Conservation (phyloP, 169 alveolate genomes). For the Ichthyophthirius multifiliis region DNA sequence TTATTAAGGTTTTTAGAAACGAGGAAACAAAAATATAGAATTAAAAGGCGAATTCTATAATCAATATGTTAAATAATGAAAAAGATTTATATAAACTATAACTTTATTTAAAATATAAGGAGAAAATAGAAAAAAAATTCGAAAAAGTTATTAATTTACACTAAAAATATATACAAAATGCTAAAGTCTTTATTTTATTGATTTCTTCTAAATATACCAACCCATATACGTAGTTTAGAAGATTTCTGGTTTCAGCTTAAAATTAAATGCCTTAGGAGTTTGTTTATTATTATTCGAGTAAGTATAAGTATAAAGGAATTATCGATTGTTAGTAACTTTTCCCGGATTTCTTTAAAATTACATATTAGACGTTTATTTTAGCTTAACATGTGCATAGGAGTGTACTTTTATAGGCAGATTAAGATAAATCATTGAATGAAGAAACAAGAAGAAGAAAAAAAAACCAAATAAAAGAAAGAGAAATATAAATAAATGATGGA, state of each 20-base stretch:
- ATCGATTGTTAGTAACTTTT: conserved; percentile 28
- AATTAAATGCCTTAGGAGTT: conserved; percentile 17
- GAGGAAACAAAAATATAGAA: not conserved
- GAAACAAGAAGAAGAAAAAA: not conserved
- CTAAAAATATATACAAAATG: not conserved
- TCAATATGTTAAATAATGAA: not conserved
- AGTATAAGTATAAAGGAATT: conserved; percentile 24
- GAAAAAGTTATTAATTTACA: not conserved
- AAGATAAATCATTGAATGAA: not conserved
- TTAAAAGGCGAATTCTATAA: not conserved
- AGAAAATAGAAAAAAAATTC: conserved; percentile 14
- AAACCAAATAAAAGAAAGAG: conserved; percentile 1
- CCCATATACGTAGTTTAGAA: conserved; percentile 12
- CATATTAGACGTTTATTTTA: conserved; percentile 7
- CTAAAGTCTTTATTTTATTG: conserved; percentile 10
- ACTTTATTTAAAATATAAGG: not conserved
- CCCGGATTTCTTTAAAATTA: conserved; percentile 30
- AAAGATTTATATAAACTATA: not conserved
- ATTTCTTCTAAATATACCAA: conserved; percentile 3
- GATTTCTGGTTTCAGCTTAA: conserved; percentile 31
- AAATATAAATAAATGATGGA: conserved; percentile 2
- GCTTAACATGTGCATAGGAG: not conserved
- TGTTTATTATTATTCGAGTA: conserved; percentile 17
- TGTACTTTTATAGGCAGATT: not conserved
- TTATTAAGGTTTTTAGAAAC: conserved; percentile 10